Evolutionary conservation across 2,329 filamentous ascomycete genomes (phyloP).

Genomic region (Dryadomyces quercivorus): DNA sequence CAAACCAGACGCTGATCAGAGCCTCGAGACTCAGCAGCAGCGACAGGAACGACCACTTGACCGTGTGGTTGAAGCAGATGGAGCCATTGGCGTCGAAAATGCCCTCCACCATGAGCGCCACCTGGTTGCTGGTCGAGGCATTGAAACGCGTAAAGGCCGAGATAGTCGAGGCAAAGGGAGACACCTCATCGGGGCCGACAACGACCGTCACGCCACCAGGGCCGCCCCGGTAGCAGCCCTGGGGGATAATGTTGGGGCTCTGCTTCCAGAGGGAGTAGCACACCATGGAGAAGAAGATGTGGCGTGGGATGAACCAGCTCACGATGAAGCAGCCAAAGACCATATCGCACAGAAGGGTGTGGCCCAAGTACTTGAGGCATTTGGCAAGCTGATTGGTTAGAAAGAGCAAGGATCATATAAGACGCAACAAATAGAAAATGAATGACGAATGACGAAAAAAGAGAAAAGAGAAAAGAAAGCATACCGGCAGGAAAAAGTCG

Average conservation of each 20-base stretch:
- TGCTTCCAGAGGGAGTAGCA: slow-evolving; percentile 73
- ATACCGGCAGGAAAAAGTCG: slow-evolving; percentile 74
- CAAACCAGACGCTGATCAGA: slow-evolving; percentile 76
- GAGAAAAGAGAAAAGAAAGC: slow-evolving; percentile 17
- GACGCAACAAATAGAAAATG: background rate
- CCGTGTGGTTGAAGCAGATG: slow-evolving; percentile 66
- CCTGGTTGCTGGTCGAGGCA: slow-evolving; percentile 23
- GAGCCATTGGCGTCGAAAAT: slow-evolving; percentile 59
- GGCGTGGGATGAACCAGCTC: slow-evolving; percentile 72
- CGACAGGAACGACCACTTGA: slow-evolving; percentile 66
- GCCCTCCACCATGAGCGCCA: slow-evolving; percentile 57
- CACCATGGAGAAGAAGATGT: slow-evolving; percentile 65
- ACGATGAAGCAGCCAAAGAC: slow-evolving; percentile 78
- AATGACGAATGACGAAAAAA: no score
- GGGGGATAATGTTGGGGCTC: slow-evolving; percentile 46
- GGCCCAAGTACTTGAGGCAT: slow-evolving; percentile 81
- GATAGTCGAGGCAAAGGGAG: slow-evolving; percentile 3
- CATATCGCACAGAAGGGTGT: slow-evolving; percentile 63
- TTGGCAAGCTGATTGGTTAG: slow-evolving; percentile 57
- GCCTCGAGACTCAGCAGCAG: slow-evolving; percentile 67
- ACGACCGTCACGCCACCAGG: slow-evolving; percentile 20
- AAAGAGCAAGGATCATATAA: background rate
- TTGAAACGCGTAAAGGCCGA: slow-evolving; percentile 1
- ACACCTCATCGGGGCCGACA: slow-evolving; percentile 4
- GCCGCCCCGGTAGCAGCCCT: slow-evolving; percentile 61